A percentile compares a stretch with the other conserved stretches of the same genome.
phyloP scores from a whole-genome alignment of 305 asterid genomes.

The Fraxinus floribunda region DNA sequence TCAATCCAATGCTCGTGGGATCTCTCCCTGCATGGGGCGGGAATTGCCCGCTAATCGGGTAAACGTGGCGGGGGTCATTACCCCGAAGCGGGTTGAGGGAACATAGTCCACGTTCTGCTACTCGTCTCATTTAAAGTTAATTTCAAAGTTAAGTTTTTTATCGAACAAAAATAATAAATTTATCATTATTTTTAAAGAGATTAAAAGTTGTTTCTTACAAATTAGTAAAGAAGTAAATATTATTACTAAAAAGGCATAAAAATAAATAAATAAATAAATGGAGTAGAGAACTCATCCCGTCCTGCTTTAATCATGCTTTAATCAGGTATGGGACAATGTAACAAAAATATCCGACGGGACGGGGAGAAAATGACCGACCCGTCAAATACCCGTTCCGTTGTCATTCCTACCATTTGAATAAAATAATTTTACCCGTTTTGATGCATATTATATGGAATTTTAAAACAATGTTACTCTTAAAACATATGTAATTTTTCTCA shows the following conservation, averaged over 20 bases:
- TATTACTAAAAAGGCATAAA: no score
- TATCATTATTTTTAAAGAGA: neutral
- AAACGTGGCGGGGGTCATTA: neutral
- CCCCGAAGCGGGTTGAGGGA: neutral
- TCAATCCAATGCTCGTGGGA: no score
- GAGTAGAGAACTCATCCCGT: neutral
- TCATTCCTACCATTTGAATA: neutral
- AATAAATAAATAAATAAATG: no score
- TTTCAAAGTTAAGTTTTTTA: no score
- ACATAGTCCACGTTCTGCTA: no score
- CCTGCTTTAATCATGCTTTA: neutral
- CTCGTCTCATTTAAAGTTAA: no score
- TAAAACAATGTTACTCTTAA: neutral
- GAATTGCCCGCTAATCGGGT: no score
- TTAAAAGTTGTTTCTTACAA: neutral
- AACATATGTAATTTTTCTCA: neutral
- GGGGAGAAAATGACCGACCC: neutral
- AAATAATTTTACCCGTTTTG: neutral
- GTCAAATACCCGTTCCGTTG: no score
- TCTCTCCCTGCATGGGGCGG: no score
- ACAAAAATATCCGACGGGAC: neutral
- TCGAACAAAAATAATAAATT: no score
- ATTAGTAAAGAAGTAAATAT: no score
- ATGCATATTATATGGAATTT: neutral
- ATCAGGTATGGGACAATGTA: neutral